A percentile compares a stretch with the other conserved stretches of the same genome.
phyloP scores from a whole-genome alignment of 1,284 basidiomycete genomes.

The Sporisorium graminicola region DNA sequence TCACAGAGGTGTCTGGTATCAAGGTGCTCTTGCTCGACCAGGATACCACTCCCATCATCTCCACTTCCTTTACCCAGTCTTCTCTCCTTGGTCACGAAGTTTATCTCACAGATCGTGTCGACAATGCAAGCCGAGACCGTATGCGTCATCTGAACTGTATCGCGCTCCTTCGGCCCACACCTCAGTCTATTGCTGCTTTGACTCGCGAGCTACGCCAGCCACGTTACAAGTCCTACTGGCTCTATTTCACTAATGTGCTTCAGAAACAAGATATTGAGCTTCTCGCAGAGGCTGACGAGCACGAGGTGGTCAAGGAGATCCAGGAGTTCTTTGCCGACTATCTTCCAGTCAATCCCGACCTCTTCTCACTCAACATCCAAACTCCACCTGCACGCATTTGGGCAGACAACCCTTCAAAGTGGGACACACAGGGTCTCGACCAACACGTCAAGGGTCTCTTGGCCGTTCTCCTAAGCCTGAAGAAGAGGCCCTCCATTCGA shows the following conservation, averaged over 20 bases:
- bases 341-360: slow-evolving; percentile 75
- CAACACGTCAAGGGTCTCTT: slow-evolving; percentile 84
- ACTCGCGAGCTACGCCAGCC: slow-evolving; percentile 82
- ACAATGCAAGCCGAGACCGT: slow-evolving; percentile 75
- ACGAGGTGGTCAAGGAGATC: slow-evolving; percentile 95
- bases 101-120: slow-evolving; percentile 96
- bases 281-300: slow-evolving; percentile 93
- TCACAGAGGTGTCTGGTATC: slow-evolving; percentile 86
- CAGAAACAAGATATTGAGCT: slow-evolving; percentile 91
- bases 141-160: slow-evolving; percentile 98
- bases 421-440: slow-evolving; percentile 81
- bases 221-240: slow-evolving; percentile 94
- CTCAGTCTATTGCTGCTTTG: slow-evolving; percentile 84
- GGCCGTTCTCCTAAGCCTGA: slow-evolving; percentile 89
- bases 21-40: slow-evolving; percentile 96
- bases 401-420: slow-evolving; percentile 75
- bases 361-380: slow-evolving; percentile 82
- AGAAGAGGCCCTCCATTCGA: slow-evolving; percentile 93
- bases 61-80: slow-evolving; percentile 93
- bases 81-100: slow-evolving; percentile 94
- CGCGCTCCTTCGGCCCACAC: slow-evolving; percentile 86
- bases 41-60: slow-evolving; percentile 97
- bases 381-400: slow-evolving; percentile 74
- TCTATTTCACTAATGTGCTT: slow-evolving; percentile 86
- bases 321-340: slow-evolving; percentile 67